Evolutionary conservation across 176 grass and related monocot genomes (phyloP), one percentile per base, ranked within the genome.

Genomic region (Avena atlantica): DNA sequence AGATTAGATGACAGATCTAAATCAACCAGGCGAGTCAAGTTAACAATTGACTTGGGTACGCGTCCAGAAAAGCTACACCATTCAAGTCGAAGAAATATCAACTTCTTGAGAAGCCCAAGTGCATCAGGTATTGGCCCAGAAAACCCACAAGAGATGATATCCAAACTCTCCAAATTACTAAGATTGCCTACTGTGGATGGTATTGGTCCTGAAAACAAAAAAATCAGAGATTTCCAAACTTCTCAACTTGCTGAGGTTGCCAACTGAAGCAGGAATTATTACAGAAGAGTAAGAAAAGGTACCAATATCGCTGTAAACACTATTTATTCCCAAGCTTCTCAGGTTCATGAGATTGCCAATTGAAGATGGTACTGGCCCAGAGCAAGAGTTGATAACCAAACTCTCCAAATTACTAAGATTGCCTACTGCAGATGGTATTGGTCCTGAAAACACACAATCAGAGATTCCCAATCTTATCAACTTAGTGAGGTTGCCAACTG

Each of bases 31-130:
- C 2, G 79, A 47, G 78, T 88, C 69, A 91, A 76, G 44, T 88
- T 85, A 74, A 0, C 51, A 16, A 88, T 56, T 19, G 86, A 88
- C 81, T 16, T 37, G 21, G 90, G 90, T 78, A 88, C 76, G 13
- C 9, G 10, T 0, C 89, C 81, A 15, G 76, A 69, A 37, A 69
- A 16, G 66, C 66, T 1, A 69, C 0, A 36, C 6, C 0, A 0
- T 69, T 0, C 6, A 69, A 69, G 1, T 0, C 1, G 2, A 4
- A 69, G 31, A 0, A 1, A 3, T 69, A 14, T 40, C 3, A 69
- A 69, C 3, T 69, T 69, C 31, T 69, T 69, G 15, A 69, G 66
- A 19, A 69, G 29, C 0, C 31, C 66, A 69, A 69, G 2, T 69
- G 12, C 66, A 69, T 69, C 7, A 0, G 31, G 66, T 40, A 69